Evolutionary conservation across 352 stramenopile species (phyloP), one percentile per base, ranked within the genome.

Genomic region (Globisporangium barbulae): DNA sequence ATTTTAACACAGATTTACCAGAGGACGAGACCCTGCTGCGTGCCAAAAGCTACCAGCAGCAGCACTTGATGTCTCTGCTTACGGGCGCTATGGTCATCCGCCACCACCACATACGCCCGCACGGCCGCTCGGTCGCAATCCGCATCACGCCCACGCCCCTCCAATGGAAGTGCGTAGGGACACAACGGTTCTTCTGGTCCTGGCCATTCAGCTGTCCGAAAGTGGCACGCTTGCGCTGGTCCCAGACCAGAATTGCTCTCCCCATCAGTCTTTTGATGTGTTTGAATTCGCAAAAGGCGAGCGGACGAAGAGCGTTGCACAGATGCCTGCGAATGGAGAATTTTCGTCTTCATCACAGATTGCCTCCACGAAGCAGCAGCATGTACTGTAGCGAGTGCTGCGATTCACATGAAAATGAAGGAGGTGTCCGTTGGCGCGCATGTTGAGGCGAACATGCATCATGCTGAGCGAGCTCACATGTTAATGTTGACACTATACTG

Each of bases 291-390:
- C 8, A 39, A 39, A 12, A 39, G 8, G 33, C 10, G 37, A 44
- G 37, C 21, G 52, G 25, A 8, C 19, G 52, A 57, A 57, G 52
- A 57, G 31, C 52, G 52, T 56, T 56, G 50, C 30, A 42, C 50
- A 9, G 30, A 42, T 25, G 17, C 4, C 41, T 22, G 41, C 41
- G 5, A 21, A 17, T 47, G 41, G 41, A 47, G 4, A 22, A 12
- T 44, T 41, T 22, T 7, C 28, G n/a, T 39, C 33, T 39, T 39
- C 33, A 55, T 37, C 49, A 39, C 49, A 55, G 28, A 55, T 55
- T 49, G 8, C 25, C 25, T 2, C 2, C 25, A 28, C 2, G 25
- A 2, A 28, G 10, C 8, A 39, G 19, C 25, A 55, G 28, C 28
- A 8, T 45, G 39, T 39, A 39, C 33, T 39, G 33, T 12, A 39